Evolutionary conservation across 2,329 filamentous ascomycete genomes (phyloP).

Genomic region (Dothistroma pini): DNA sequence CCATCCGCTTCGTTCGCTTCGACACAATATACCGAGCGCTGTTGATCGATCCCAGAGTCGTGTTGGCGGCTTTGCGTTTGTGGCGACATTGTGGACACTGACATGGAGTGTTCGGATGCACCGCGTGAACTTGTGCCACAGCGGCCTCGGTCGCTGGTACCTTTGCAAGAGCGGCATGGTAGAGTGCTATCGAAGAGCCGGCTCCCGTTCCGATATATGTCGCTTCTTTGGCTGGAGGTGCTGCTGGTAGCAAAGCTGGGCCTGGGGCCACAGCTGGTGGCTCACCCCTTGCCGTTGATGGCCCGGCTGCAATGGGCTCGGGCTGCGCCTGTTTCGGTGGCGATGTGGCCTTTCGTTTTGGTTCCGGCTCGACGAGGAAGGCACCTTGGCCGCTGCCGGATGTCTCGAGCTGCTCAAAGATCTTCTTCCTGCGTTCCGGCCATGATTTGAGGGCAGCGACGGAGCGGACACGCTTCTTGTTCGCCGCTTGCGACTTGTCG

Average conservation of each 20-base stretch:
- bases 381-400: conserved; percentile 20
- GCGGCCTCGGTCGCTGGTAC: conserved; percentile 4
- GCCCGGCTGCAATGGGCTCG: neutral
- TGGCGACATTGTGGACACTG: conserved; percentile 11
- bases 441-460: conserved; percentile 30
- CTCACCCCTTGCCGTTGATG: neutral
- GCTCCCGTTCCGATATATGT: conserved; percentile 6
- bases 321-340: neutral
- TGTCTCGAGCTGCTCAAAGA: conserved; percentile 25
- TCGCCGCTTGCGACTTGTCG: conserved; percentile 21
- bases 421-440: conserved; percentile 29
- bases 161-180: conserved; percentile 8
- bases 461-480: conserved; percentile 31
- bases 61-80: conserved; percentile 8
- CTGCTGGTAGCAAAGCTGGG: neutral
- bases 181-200: conserved; percentile 5
- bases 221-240: neutral
- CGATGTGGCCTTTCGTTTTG: conserved; percentile 6
- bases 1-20: conserved; percentile 18
- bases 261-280: neutral
- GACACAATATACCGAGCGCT: conserved; percentile 7
- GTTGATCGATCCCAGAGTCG: conserved; percentile 3
- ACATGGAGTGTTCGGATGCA: conserved; percentile 4
- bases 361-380: conserved; percentile 21
- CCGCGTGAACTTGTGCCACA: conserved; percentile 7